Conservation (phyloP, 176 grass and related monocot genomes). For the Thinopyrum elongatum region DNA sequence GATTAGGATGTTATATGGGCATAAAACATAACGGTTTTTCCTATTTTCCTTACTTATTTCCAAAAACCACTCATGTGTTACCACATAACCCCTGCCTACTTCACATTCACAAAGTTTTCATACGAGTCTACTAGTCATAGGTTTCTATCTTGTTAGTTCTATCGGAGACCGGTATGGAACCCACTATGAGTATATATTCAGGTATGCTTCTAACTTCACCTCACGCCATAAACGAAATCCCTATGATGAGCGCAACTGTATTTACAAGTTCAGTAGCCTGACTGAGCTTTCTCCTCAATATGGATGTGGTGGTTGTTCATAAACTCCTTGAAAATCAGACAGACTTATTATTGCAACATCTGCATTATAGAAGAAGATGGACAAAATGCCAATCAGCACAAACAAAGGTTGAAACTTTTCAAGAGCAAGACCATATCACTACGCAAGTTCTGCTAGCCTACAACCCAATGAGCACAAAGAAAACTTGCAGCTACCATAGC, state of each 20-base stretch:
- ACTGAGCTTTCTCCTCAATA: too few relatives aligned
- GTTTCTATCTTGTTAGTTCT: too few relatives aligned
- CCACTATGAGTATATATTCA: too few relatives aligned
- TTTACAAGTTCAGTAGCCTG: too few relatives aligned
- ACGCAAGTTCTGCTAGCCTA: neutral
- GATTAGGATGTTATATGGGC: neutral
- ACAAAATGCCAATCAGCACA: neutral
- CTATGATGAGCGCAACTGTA: too few relatives aligned
- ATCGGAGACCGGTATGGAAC: too few relatives aligned
- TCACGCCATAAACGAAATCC: too few relatives aligned
- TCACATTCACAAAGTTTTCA: neutral
- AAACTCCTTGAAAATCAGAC: too few relatives aligned
- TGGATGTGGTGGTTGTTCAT: too few relatives aligned
- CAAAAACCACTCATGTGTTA: neutral
- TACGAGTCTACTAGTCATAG: too few relatives aligned
- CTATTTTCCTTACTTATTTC: neutral
- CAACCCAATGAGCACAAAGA: neutral
- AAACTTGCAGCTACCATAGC: neutral
- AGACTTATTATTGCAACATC: neutral
- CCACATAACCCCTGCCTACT: neutral
- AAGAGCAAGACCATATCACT: neutral
- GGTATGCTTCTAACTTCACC: too few relatives aligned
- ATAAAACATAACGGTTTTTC: neutral
- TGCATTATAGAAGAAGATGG: neutral
- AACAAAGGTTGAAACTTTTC: neutral